A percentile compares a stretch with the other conserved stretches of the same genome.
phyloP scores from a whole-genome alignment of 257 asterid species.

The Salvia splendens region DNA sequence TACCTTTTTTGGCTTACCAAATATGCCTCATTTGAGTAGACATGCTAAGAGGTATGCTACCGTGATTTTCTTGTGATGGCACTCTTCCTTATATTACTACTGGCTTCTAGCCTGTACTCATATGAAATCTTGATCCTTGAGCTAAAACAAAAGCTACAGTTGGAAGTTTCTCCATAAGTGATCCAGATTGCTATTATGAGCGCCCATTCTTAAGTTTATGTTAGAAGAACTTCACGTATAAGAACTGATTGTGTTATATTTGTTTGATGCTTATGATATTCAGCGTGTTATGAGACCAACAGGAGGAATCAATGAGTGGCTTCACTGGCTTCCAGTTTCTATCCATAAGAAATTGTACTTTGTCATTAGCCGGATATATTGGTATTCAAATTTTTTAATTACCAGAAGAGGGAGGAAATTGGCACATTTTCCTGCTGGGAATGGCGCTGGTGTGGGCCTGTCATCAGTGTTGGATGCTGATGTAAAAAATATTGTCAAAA shows the following conservation, averaged over 20 bases:
- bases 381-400: conserved; percentile 50
- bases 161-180: conserved; percentile 3
- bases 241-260: conserved; percentile 30
- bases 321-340: conserved; percentile 95
- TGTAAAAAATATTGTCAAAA: conserved; percentile 67
- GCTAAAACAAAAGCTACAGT: conserved; percentile 1
- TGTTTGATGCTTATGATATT: conserved; percentile 32
- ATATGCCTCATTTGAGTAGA: background rate
- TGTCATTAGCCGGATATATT: conserved; percentile 56
- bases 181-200: conserved; percentile 6
- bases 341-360: conserved; percentile 71
- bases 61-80: conserved; percentile 1
- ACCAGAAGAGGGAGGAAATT: conserved; percentile 49
- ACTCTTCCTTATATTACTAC: background rate
- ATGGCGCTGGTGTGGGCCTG: conserved; percentile 64
- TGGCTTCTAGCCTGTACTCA: conserved; percentile 5
- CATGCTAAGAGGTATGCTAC: background rate
- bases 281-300: conserved; percentile 96
- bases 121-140: conserved; percentile 25
- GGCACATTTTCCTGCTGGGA: conserved; percentile 43
- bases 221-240: conserved; percentile 11
- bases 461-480: conserved; percentile 87
- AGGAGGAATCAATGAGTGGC: conserved; percentile 94
- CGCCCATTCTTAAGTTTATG: conserved; percentile 7
- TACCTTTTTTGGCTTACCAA: background rate